Evolutionary conservation across 371 early-diverging fungal species (phyloP).

Genomic region (Mortierella sp.): DNA sequence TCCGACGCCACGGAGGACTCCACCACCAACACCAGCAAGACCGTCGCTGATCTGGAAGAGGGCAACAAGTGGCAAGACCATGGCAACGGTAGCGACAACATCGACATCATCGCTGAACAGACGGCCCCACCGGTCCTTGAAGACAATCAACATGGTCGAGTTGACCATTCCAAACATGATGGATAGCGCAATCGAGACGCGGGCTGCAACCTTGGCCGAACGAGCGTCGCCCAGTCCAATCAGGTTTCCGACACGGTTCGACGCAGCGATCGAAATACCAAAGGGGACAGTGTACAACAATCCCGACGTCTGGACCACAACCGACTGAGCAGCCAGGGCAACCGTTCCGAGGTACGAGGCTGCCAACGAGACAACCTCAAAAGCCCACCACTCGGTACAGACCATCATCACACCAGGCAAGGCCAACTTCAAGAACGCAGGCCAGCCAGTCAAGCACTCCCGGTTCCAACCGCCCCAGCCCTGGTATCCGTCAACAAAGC

Average conservation of each 20-base stretch:
- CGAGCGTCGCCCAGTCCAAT: constrained; percentile 64
- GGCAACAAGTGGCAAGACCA: constrained; percentile 82
- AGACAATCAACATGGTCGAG: constrained; percentile 41
- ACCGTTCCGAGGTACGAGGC: constrained; percentile 83
- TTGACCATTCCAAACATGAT: constrained; percentile 51
- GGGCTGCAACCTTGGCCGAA: constrained; percentile 44
- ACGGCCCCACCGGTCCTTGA: constrained; percentile 68
- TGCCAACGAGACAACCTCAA: constrained; percentile 82
- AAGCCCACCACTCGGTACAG: constrained; percentile 83
- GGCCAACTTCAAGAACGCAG: constrained; percentile 79
- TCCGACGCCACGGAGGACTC: constrained; percentile 81
- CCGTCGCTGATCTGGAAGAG: constrained; percentile 86
- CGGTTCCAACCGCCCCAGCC: constrained; percentile 92
- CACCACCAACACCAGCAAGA: constrained; percentile 75
- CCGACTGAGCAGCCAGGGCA: constrained; percentile 89
- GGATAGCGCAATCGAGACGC: constrained; percentile 49
- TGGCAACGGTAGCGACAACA: constrained; percentile 78
- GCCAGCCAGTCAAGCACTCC: constrained; percentile 74
- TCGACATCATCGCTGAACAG: constrained; percentile 78
- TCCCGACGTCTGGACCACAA: constrained; percentile 80
- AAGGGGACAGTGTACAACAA: constrained; percentile 81
- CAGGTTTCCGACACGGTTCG: constrained; percentile 87
- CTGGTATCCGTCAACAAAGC: constrained; percentile 74
- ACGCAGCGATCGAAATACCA: constrained; percentile 80
- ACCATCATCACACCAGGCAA: constrained; percentile 79